Evolutionary conservation across 306 rosid species (phyloP), one percentile per base, ranked within the genome.

Genomic region (Dicorynia guianensis): DNA sequence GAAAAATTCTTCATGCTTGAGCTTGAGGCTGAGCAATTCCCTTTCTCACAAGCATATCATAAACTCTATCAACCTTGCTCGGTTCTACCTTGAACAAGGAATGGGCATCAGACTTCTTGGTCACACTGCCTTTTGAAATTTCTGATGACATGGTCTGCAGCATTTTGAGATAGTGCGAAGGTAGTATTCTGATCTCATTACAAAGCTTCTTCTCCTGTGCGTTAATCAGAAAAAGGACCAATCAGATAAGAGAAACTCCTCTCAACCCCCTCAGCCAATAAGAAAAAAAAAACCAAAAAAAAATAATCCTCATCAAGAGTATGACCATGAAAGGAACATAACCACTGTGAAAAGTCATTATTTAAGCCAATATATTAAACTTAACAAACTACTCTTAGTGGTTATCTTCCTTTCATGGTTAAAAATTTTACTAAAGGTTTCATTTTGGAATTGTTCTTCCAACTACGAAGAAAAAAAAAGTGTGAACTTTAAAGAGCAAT

Each of bases 161-260:
- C 90, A 93, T 93, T 65, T 79, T 80, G 12, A 91, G 93, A 78
- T 88, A 91, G 76, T 87, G 93, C 13, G 91, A 76, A 3, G 98
- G 98, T 35, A 91, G 82, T 67, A 93, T 50, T 85, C 89, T 82
- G 66, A 85, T 75, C 89, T 91, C 97, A 15, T 81, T 76, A 82
- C 98, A 88, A 19, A 91, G 92, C 68, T 63, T 81, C 57, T 70
- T 84, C 84, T 93, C 97, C 98, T 93, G 89, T 87, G 79, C 3
- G 38, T 48, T 8, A 71, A 54, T 55, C 63, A 65, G 63, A 58
- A 42, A 42, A 43, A 38, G 46, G 18, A 71, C 10, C 38, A 65
- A 86, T 83, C 67, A 72, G 14, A 77, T 66, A 25, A 0, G 40
- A 0, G 40, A 36, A 3, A 39, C 62, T 40, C 69, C 19, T 8